Conservation (phyloP, 257 asterid genomes). For the Solanum corneliomulleri region DNA sequence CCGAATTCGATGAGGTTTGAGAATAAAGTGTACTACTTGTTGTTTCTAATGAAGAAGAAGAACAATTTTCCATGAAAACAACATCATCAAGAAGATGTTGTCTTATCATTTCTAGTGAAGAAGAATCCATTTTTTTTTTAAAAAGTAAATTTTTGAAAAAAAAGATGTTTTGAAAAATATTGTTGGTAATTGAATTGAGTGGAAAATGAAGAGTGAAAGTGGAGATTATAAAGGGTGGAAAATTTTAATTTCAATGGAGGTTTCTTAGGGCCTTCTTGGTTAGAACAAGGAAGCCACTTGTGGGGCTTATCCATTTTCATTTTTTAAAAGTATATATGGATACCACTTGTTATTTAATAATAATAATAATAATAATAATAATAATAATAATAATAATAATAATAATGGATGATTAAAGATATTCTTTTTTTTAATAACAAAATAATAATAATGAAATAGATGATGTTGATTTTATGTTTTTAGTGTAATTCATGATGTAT, state of each 20-base stretch:
- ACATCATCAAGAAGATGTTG: conserved; percentile 9
- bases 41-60: not conserved
- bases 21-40: not conserved
- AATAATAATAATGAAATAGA: not conserved
- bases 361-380: not conserved
- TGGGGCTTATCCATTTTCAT: not conserved
- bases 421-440: not conserved
- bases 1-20: not conserved
- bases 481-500: not conserved
- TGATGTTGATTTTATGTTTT: not conserved
- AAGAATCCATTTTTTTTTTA: not conserved
- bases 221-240: not conserved
- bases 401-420: not conserved
- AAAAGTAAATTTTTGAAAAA: not conserved
- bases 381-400: too few species aligned
- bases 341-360: not conserved
- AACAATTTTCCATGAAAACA: not conserved
- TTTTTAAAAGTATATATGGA: not conserved
- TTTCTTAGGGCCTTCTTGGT: not conserved
- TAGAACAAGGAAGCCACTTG: not conserved
- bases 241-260: not conserved
- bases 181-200: not conserved
- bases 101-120: not conserved
- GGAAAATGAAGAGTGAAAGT: not conserved
- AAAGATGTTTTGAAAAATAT: too few species aligned